Base-by-base conservation (phyloP, 2,329 filamentous ascomycete genomes). In the Dactylonectria estremocensis region DNA sequence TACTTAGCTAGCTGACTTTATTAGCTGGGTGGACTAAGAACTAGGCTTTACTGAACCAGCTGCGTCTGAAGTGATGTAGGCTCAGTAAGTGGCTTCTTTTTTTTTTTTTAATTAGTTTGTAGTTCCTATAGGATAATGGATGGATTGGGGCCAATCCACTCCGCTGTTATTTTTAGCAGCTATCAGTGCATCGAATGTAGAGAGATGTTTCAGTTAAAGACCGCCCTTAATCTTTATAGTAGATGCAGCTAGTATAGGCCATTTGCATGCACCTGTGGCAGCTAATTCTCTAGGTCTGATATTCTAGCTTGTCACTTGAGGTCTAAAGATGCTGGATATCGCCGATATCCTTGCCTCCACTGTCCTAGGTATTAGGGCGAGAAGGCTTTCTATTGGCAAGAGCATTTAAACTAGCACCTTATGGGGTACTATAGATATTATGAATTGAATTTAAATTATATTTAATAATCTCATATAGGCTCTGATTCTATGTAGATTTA, bases 141-240 rank as follows among this genome's bases (percentile, higher is more conserved):
- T n/a, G n/a, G n/a, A n/a, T n/a, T n/a, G n/a, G n/a, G n/a, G n/a
- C 31, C 31, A 35, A 35, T 10, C 31, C 31, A 35, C 31, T 35
- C 31, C 6, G 31, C 31, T 35, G 31, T 35, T 35, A 35, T 35
- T 35, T 10, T 35, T 35, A 35, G 31, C 31, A 10, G 31, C 31
- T 10, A 35, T 35, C 31, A 10, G 31, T 35, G 31, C 46, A 50
- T 18, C 20, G 9, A 50, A 18, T 50, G 46, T 50, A 18, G n/a
- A 50, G 46, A 50, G 46, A 50, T 50, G 4, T 50, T 50, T n/a
- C 20, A 18, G 20, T 50, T 18, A 20, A 50, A 50, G 46, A 50
- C 46, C 10, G 46, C 46, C n/a, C 46, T 50, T 18, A 13, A 24
- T 24, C 16, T 20, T 50, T 18, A 50, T 13, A 18, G 46, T 22